These are phyloP conservation scores for Verticillium dahliae DNA, from an alignment of 2,329 filamentous ascomycete species.

Conservation along the genomic window DNA sequence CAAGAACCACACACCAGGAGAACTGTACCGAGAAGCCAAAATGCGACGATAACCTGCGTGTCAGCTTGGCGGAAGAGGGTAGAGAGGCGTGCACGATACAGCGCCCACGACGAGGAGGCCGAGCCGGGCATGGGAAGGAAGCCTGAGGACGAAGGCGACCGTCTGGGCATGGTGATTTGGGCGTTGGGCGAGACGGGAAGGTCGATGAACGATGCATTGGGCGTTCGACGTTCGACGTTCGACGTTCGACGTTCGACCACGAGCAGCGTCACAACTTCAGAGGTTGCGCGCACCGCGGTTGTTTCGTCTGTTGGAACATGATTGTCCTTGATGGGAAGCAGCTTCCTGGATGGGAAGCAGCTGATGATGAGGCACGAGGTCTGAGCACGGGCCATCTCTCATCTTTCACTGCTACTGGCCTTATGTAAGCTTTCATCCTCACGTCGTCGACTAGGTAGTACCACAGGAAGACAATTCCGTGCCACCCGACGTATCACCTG, in stretches of 20 bases:
- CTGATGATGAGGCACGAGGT: neutral
- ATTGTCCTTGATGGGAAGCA: neutral
- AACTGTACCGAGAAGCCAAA: conserved; percentile 82
- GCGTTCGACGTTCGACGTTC: neutral
- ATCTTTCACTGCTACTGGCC: neutral
- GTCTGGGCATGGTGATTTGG: neutral
- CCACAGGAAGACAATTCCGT: too few relatives aligned
- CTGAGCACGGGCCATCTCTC: neutral
- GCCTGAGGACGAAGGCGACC: conserved; percentile 33
- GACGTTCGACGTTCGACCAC: too few relatives aligned
- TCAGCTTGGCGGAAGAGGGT: conserved; percentile 62
- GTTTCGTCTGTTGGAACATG: too few relatives aligned
- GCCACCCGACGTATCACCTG: too few relatives aligned
- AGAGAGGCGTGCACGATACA: conserved; percentile 60
- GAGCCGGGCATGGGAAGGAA: conserved; percentile 52
- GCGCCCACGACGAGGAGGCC: conserved; percentile 63
- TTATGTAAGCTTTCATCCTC: neutral
- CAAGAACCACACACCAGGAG: neutral
- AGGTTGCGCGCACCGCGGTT: too few relatives aligned
- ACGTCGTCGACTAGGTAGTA: neutral
- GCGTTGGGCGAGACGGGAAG: neutral
- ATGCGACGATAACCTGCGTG: conserved; percentile 67
- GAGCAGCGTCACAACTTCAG: too few relatives aligned
- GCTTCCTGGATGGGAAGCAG: neutral
- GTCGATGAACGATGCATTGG: neutral